A percentile compares a stretch with the other conserved stretches of the same genome.
phyloP scores from a whole-genome alignment of 331 rosid genomes.

The Malus hybrid region DNA sequence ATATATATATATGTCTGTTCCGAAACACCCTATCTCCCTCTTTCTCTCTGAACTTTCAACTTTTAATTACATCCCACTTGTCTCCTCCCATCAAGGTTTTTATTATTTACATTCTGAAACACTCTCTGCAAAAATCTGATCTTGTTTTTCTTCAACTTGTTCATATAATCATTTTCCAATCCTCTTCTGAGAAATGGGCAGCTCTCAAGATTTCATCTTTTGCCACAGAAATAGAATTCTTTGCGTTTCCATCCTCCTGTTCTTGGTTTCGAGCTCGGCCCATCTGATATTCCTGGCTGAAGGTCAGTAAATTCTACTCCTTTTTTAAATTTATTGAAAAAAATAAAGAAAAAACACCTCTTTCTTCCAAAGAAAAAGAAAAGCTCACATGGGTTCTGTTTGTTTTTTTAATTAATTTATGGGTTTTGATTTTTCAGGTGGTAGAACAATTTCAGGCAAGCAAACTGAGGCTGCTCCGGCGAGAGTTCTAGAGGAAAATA shows the following conservation, averaged over 20 bases:
- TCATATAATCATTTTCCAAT: no score
- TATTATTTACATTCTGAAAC: no score
- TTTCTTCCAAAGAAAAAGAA: not conserved
- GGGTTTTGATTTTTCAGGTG: conserved; percentile 34
- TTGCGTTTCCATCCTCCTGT: conserved; percentile 25
- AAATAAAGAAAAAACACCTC: not conserved
- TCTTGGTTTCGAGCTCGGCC: conserved; percentile 30
- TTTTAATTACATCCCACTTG: conserved; percentile 19
- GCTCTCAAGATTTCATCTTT: conserved; percentile 28
- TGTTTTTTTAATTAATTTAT: not conserved
- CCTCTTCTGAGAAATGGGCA: conserved; percentile 41
- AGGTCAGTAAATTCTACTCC: conserved; percentile 30
- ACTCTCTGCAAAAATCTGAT: no score
- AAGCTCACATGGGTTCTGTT: not conserved
- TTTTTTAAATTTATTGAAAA: not conserved
- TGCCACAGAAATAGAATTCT: conserved; percentile 39
- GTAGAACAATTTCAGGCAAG: conserved; percentile 48
- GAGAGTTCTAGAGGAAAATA: conserved; percentile 8
- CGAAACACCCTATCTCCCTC: not conserved
- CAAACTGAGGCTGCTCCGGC: conserved; percentile 33
- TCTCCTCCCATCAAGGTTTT: conserved; percentile 22
- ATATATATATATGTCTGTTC: conserved; percentile 1
- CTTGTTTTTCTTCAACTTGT: no score
- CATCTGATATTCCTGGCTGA: conserved; percentile 38
- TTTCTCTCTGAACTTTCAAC: not conserved